Percentiles rank a stretch among this genome's conserved stretches.
These are phyloP conservation scores for Cymbopogon citratus DNA, from an alignment of 176 grass and related monocot species.

Conservation along the genomic window DNA sequence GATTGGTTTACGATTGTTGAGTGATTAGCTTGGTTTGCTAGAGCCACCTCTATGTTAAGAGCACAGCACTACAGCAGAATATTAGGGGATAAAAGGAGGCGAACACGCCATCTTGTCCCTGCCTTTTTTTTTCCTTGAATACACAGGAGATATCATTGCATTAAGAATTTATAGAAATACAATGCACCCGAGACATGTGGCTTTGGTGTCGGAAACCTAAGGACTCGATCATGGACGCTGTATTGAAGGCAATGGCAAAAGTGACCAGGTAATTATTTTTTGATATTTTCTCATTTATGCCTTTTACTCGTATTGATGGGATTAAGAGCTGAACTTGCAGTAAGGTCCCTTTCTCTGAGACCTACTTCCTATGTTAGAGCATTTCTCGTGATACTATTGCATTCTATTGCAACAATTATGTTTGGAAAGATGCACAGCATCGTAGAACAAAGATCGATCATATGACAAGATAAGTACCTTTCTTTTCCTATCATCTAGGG, in stretches of 20 bases:
- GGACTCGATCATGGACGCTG: background rate
- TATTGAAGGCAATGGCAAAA: background rate
- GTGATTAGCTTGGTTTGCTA: background rate
- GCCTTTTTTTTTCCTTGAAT: background rate
- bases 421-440: background rate
- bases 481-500: slow-evolving; percentile 88
- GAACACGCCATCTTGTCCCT: background rate
- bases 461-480: slow-evolving; percentile 47
- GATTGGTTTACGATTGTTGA: background rate
- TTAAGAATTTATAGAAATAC: background rate
- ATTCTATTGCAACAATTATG: background rate
- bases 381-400: background rate
- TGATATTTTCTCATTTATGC: background rate
- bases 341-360: background rate
- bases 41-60: background rate
- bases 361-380: background rate
- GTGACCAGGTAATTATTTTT: background rate
- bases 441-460: slow-evolving; percentile 8
- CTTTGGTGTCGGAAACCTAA: too few species aligned
- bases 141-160: background rate
- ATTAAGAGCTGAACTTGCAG: background rate
- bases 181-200: background rate
- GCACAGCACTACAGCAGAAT: background rate
- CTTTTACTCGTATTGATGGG: background rate
- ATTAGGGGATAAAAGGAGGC: background rate